phyloP scores from a whole-genome alignment of 108 stramenopile genomes.

The Aurantiochytrium sp. region DNA sequence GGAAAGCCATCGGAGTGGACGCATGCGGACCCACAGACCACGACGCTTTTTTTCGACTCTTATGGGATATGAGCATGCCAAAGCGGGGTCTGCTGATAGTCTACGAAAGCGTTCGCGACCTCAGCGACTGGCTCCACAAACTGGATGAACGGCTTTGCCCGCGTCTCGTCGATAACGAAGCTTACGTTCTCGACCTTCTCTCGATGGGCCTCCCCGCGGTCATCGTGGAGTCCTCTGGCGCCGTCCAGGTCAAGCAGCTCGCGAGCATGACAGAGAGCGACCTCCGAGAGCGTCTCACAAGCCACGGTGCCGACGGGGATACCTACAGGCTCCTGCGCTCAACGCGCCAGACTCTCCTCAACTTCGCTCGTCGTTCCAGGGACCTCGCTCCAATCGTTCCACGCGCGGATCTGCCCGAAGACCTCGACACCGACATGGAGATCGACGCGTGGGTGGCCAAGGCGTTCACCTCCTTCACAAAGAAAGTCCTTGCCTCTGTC shows the following conservation, averaged over 20 bases:
- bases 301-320: too few relatives aligned
- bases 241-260: neutral
- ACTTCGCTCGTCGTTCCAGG: neutral
- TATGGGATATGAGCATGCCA: neutral
- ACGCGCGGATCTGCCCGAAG: neutral
- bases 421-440: neutral
- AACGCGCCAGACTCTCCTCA: neutral
- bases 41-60: neutral
- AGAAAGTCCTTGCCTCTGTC: too few relatives aligned
- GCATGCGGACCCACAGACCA: neutral
- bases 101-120: neutral
- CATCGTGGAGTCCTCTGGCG: neutral
- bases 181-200: constrained; percentile 16
- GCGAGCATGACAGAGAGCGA: neutral
- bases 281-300: neutral
- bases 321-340: too few relatives aligned
- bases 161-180: neutral
- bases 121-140: constrained; percentile 32
- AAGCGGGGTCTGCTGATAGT: constrained; percentile 3
- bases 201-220: neutral
- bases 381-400: neutral
- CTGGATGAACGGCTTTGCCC: constrained; percentile 24
- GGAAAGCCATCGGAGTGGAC: neutral
- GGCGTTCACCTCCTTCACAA: neutral
- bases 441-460: neutral